Evolutionary conservation across 192 early-diverging fungal genomes (phyloP), one percentile per base, ranked within the genome.

Genomic region (Powellomyces hirtus): DNA sequence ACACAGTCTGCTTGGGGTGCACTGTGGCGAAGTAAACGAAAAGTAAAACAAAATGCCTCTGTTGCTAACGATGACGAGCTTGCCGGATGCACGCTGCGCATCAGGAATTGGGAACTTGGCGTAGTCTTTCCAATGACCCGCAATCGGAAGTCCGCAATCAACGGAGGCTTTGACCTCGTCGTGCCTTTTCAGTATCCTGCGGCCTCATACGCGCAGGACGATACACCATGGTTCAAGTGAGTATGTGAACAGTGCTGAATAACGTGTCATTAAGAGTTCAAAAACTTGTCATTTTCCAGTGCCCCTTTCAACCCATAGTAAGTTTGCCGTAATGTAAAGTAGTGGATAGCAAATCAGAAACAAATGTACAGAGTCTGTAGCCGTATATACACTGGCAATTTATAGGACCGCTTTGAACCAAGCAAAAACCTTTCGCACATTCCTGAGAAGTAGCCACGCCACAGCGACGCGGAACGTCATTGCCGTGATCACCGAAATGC

Each of bases 91-190:
- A 33, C 27, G 5, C 18, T 60, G 33, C 1, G 20, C 2, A 60
- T 60, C 8, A 27, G 14, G 11, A 60, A 60, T 40, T 60, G 59
- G 59, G 59, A 60, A 40, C 35, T 60, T 2, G 59, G 59, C 6
- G 59, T 60, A 2, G 53, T 56, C 27, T 56, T 56, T 16, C 29
- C 53, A 18, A 56, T 2, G 18, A 29, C 7, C 27, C 5, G 4
- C 3, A 16, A 34, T 56, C 16, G 24, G 53, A 16, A 7, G 53
- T 27, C 20, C 6, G 53, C 31, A 4, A 31, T 18, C 16, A 31
- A 7, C 3, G 29, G 29, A 7, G 16, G 3, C 5, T 18, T 56
- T 6, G 14, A 5, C 20, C 53, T 56, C 3, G 53, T 56, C 7
- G 53, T 56, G 2, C 53, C 53, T 5, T 56, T 29, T 31, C 46